Conservation (phyloP, 768 basidiomycete species). For the Postia placenta region DNA sequence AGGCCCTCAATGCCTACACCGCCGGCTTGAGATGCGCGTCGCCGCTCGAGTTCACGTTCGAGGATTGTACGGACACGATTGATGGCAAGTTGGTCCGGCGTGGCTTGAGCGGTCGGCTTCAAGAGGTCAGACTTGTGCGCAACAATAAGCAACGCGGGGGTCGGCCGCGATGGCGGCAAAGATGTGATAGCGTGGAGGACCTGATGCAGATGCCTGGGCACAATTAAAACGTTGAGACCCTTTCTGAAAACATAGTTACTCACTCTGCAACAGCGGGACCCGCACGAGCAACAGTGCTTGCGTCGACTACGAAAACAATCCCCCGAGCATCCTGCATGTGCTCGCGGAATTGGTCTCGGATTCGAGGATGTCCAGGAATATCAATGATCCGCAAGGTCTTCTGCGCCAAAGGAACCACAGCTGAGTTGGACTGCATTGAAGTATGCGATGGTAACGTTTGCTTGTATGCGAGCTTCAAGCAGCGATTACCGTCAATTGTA, state of each 20-base stretch:
- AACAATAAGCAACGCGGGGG: slow-evolving; percentile 58
- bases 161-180: slow-evolving; percentile 60
- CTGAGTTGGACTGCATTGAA: slow-evolving; percentile 69
- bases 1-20: slow-evolving; percentile 70
- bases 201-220: slow-evolving; percentile 61
- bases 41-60: slow-evolving; percentile 81
- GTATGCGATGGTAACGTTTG: slow-evolving; percentile 65
- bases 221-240: not conserved
- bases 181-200: slow-evolving; percentile 66
- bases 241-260: slow-evolving; percentile 26
- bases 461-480: slow-evolving; percentile 53
- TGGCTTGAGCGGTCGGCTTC: slow-evolving; percentile 37
- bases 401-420: slow-evolving; percentile 36
- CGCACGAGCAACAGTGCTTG: slow-evolving; percentile 72
- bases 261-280: slow-evolving; percentile 76
- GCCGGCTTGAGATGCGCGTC: slow-evolving; percentile 54
- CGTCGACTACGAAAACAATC: slow-evolving; percentile 75
- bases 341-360: slow-evolving; percentile 69
- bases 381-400: slow-evolving; percentile 57
- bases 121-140: slow-evolving; percentile 77
- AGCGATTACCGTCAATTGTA: slow-evolving; percentile 9
- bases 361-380: slow-evolving; percentile 80
- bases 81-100: slow-evolving; percentile 46
- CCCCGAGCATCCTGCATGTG: slow-evolving; percentile 55
- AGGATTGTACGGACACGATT: slow-evolving; percentile 71